phyloP scores from a whole-genome alignment of 108 stramenopile species.

The Seminavis robusta region DNA sequence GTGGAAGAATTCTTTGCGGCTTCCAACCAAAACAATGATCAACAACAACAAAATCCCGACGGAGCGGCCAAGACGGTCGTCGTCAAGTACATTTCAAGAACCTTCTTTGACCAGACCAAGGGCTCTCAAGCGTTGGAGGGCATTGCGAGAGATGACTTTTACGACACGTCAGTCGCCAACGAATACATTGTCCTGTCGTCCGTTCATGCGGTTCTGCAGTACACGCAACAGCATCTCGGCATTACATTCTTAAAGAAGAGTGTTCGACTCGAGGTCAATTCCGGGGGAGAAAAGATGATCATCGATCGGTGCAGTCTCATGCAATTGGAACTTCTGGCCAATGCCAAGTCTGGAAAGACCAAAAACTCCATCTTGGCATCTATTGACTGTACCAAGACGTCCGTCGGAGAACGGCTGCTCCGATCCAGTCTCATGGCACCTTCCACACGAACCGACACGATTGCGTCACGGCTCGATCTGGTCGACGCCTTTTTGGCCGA shows the following conservation, averaged over 20 bases:
- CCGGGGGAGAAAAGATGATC: slow-evolving; percentile 65
- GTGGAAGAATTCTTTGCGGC: neutral
- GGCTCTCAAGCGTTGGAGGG: slow-evolving; percentile 71
- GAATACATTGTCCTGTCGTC: slow-evolving; percentile 86
- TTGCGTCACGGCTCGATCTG: slow-evolving; percentile 76
- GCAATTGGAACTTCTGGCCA: slow-evolving; percentile 78
- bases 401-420: slow-evolving; percentile 76
- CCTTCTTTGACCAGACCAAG: slow-evolving; percentile 87
- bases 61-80: slow-evolving; percentile 7
- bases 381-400: slow-evolving; percentile 86
- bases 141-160: slow-evolving; percentile 67
- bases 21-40: neutral
- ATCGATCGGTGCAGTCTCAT: slow-evolving; percentile 77
- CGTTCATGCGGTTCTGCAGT: slow-evolving; percentile 75
- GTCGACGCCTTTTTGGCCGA: slow-evolving; percentile 78
- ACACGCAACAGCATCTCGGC: slow-evolving; percentile 72
- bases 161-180: slow-evolving; percentile 66
- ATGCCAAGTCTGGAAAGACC: slow-evolving; percentile 71
- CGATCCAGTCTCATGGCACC: slow-evolving; percentile 86
- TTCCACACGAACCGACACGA: slow-evolving; percentile 69
- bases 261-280: slow-evolving; percentile 58
- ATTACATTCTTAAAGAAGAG: slow-evolving; percentile 38
- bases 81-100: slow-evolving; percentile 83
- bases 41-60: neutral
- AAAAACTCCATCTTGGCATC: slow-evolving; percentile 66